Evolutionary conservation across 1,284 basidiomycete genomes (phyloP), one percentile per base, ranked within the genome.

Genomic region (Ustilago trichophora): DNA sequence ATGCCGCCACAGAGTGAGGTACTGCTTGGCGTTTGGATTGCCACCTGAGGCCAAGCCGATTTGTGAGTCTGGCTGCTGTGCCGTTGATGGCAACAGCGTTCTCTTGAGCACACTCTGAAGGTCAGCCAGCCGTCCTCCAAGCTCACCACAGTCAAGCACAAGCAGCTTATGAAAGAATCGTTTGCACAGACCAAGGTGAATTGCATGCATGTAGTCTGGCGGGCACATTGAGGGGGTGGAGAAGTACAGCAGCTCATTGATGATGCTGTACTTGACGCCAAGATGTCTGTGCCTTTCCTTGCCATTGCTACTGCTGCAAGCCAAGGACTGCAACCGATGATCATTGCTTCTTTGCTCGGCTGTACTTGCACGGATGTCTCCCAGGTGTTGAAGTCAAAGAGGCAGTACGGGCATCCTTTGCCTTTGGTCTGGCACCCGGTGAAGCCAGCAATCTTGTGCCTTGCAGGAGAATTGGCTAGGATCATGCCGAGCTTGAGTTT

Each of bases 121-220:
- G 15, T 33, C 18, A 8, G 10, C 18, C 35, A 50, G 26, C 13
- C 21, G 11, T 9, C 21, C 25, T 10, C 49, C 31, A 21, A 42
- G 34, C 19, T 36, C 16, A 16, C 25, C 22, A 21, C 49, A 51
- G 24, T 21, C 18, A 8, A 35, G 16, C 11, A 51, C 22, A 3
- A 51, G 49, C 8, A 51, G 43, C 10, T 12, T 6, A 16, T 51
- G 49, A 12, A n/a, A 51, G 40, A 51, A 51, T 6, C 40, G 22
- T 26, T 51, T 51, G 40, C 49, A 51, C 15, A 51, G 24, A 9
- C 49, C 49, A 21, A 51, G 49, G 32, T 42, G 37, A 6, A 51
- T 16, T 7, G 49, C 49, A 19, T 51, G 49, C 49, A 51, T 51
- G 3, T 18, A 13, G 25, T 51, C 40, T 16, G 40, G 38, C 3